phyloP scores from a whole-genome alignment of 108 stramenopile species.

The Pseudonitzschia delicatissima region DNA sequence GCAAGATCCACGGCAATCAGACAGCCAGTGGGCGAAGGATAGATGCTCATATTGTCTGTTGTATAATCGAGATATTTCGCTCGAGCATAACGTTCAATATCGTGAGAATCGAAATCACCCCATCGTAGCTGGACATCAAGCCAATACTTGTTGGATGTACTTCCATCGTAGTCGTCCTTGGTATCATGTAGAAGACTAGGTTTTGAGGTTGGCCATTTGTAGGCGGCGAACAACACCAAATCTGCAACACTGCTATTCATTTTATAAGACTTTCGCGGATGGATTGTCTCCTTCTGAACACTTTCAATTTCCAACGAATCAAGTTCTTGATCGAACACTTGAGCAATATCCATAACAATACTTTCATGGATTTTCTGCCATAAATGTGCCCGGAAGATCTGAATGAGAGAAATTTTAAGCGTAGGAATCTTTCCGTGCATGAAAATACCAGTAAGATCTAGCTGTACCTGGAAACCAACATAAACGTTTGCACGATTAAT shows the following conservation, averaged over 20 bases:
- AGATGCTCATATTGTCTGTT: constrained; percentile 99
- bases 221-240: constrained; percentile 96
- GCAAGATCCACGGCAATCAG: constrained; percentile 95
- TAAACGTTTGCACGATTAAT: constrained; percentile 99
- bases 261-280: constrained; percentile 99
- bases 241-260: constrained; percentile 99
- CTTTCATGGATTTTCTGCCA: constrained; percentile 99
- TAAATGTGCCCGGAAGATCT: constrained; percentile 95
- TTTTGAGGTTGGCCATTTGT: constrained; percentile 98
- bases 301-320: constrained; percentile 98
- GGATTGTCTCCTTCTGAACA: constrained; percentile 99
- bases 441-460: constrained; percentile 99
- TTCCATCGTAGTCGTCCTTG: constrained; percentile 94
- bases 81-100: constrained; percentile 95
- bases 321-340: constrained; percentile 98
- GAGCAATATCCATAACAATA: constrained; percentile 98
- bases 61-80: constrained; percentile 99
- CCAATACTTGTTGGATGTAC: constrained; percentile 98
- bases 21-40: constrained; percentile 98
- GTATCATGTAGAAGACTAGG: constrained; percentile 97
- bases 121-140: constrained; percentile 98
- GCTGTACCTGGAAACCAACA: constrained; percentile 99
- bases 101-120: constrained; percentile 99
- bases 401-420: constrained; percentile 92
- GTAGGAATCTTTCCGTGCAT: constrained; percentile 99